Base-by-base conservation (phyloP, 164 flowering plant species). In the Chimonanthus praecox region DNA sequence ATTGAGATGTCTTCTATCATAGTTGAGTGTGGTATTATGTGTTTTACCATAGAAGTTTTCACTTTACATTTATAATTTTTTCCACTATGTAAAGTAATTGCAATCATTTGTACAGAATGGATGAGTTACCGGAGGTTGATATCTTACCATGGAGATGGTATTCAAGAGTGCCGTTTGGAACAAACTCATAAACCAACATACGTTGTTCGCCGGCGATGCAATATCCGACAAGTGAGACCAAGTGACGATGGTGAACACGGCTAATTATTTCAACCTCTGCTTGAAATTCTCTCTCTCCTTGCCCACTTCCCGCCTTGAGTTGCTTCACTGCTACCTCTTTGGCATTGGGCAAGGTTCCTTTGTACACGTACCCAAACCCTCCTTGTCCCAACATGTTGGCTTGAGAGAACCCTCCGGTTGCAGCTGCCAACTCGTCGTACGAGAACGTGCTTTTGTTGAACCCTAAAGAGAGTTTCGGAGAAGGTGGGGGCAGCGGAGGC, bases 201-300 rank as follows among this genome's bases (percentile, higher is more conserved):
- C 91, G 83, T 63, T 87, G 83, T 4, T 72, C 83, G 13, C 87
- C 89, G 6, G 89, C 83, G 54, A 88, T 89, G 75, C 88, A 90
- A 54, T 92, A 90, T 0, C 98, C 98, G 6, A 88, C 97, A 5
- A 94, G 84, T 0, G 98, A 87, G 13, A 94, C 98, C 5, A 94
- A 87, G 68, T 94, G 92, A 6, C 94, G 87, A 60, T 94, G 97
- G 81, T 94, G 97, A 69, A 94, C 95, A 3, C 98, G 87, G 76
- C 97, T 92, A 66, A 94, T 94, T 73, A 92, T 94, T 65, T 94
- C 98, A n/a, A 94, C 97, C 83, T 94, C 98, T 2, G 98, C 95
- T 68, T 85, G 92, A 54, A 94, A 94, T 75, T 94, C 98, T 0
- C 90, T 74, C 51, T 92, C 94, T 3, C 97, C 97, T 78, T 94